A percentile compares a stretch with the other conserved stretches of the same genome.
These are phyloP conservation scores for Daldinia caldariorum DNA, from an alignment of 495 filamentous ascomycete genomes.

Conservation along the genomic window DNA sequence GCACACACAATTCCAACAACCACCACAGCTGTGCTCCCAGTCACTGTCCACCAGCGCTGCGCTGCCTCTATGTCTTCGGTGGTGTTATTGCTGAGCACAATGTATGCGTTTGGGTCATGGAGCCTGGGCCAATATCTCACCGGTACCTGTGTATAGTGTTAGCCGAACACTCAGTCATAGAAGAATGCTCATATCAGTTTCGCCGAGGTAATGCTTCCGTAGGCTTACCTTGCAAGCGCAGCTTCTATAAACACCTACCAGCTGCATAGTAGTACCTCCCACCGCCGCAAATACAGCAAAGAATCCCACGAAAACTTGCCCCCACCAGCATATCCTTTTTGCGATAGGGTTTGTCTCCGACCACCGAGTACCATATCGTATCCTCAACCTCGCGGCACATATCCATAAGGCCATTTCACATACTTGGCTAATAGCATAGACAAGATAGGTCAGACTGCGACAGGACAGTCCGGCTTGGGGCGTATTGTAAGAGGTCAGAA, in stretches of 20 bases:
- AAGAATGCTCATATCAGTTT: not conserved
- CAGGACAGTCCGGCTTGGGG: slow-evolving; percentile 56
- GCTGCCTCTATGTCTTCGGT: slow-evolving; percentile 39
- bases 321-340: slow-evolving; percentile 45
- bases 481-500: slow-evolving; percentile 55
- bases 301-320: slow-evolving; percentile 45
- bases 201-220: not conserved
- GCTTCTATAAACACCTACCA: slow-evolving; percentile 53
- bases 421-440: slow-evolving; percentile 54
- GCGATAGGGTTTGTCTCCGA: slow-evolving; percentile 32
- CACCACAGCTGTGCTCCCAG: slow-evolving; percentile 43
- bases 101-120: slow-evolving; percentile 30
- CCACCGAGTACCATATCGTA: slow-evolving; percentile 42
- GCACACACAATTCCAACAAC: slow-evolving; percentile 47
- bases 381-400: slow-evolving; percentile 30
- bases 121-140: slow-evolving; percentile 40
- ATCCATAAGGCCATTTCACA: slow-evolving; percentile 50
- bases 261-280: slow-evolving; percentile 52
- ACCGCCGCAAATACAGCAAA: slow-evolving; percentile 50
- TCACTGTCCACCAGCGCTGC: slow-evolving; percentile 44
- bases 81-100: slow-evolving; percentile 41
- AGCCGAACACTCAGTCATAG: not conserved
- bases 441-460: slow-evolving; percentile 52
- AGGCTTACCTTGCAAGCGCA: slow-evolving; percentile 47
- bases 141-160: slow-evolving; percentile 31